Conservation (phyloP, 495 filamentous ascomycete genomes). For the Pyronema omphalodes region DNA sequence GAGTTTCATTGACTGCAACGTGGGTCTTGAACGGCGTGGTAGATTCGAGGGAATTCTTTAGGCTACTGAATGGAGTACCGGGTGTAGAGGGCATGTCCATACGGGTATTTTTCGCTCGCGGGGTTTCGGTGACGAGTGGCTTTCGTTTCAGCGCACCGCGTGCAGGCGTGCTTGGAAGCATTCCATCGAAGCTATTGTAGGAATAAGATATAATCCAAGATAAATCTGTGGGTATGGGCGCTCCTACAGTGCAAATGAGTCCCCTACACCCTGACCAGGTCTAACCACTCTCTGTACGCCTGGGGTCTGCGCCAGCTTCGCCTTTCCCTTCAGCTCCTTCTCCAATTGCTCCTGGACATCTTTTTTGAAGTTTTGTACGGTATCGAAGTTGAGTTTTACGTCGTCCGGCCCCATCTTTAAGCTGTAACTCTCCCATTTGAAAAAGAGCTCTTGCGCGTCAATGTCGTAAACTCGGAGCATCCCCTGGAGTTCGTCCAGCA, state of each 20-base stretch:
- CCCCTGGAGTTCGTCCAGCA: slow-evolving; percentile 58
- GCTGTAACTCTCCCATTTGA: slow-evolving; percentile 94
- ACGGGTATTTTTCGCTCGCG: slow-evolving; percentile 9
- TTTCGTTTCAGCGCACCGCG: slow-evolving; percentile 46
- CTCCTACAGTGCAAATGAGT: neutral
- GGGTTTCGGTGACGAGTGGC: slow-evolving; percentile 24
- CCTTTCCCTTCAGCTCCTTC: slow-evolving; percentile 44
- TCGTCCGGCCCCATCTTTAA: slow-evolving; percentile 76
- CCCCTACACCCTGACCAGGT: slow-evolving; percentile 1
- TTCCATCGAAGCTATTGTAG: slow-evolving; percentile 46
- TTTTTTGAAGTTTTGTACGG: slow-evolving; percentile 58
- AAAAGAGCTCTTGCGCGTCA: slow-evolving; percentile 65
- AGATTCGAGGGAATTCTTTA: neutral
- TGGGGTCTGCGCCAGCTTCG: slow-evolving; percentile 25
- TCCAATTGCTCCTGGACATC: slow-evolving; percentile 71
- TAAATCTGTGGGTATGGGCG: neutral
- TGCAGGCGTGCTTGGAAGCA: slow-evolving; percentile 55
- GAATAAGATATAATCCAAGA: too few species aligned
- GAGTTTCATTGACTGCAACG: slow-evolving; percentile 53
- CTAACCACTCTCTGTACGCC: slow-evolving; percentile 1
- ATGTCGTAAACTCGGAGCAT: slow-evolving; percentile 69
- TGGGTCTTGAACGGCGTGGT: slow-evolving; percentile 49
- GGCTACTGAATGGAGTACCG: neutral
- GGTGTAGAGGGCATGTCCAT: slow-evolving; percentile 5
- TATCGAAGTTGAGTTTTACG: slow-evolving; percentile 48